Percentiles rank a stretch among this genome's conserved stretches.
Conservation (phyloP, 2,329 filamentous ascomycete genomes). For the Capronia epimyces region DNA sequence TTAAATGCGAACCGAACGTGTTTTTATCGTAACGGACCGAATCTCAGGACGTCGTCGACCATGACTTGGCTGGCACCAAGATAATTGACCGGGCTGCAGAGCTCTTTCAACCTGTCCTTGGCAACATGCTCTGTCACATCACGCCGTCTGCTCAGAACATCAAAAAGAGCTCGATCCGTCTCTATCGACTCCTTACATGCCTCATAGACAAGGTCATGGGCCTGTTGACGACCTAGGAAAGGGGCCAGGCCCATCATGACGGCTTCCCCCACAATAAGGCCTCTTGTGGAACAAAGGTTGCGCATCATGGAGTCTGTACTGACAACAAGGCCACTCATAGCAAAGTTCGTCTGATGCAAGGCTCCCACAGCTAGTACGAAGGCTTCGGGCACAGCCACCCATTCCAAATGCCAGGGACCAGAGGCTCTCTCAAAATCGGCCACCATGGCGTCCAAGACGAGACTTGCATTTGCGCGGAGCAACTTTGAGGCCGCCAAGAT, state of each 20-base stretch:
- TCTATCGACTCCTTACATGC: slow-evolving; percentile 50
- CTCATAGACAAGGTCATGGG: slow-evolving; percentile 54
- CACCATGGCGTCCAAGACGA: slow-evolving; percentile 54
- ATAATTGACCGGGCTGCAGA: slow-evolving; percentile 53
- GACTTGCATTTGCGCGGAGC: slow-evolving; percentile 47
- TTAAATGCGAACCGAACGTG: no score
- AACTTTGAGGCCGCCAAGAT: slow-evolving; percentile 53
- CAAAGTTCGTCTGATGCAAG: slow-evolving; percentile 51
- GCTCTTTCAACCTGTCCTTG: slow-evolving; percentile 45
- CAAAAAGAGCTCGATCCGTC: slow-evolving; percentile 39
- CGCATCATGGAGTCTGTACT: slow-evolving; percentile 46
- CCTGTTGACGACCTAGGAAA: slow-evolving; percentile 48
- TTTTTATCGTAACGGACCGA: no score
- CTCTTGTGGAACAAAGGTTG: slow-evolving; percentile 49
- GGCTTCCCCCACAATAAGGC: slow-evolving; percentile 54
- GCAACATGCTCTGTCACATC: slow-evolving; percentile 41
- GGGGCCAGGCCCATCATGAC: slow-evolving; percentile 58
- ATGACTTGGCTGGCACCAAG: slow-evolving; percentile 29
- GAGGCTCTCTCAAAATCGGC: slow-evolving; percentile 54
- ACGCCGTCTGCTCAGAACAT: slow-evolving; percentile 40
- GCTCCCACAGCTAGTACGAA: slow-evolving; percentile 52
- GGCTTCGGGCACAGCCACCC: slow-evolving; percentile 51
- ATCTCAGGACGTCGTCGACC: slow-evolving; percentile 21
- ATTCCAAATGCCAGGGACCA: slow-evolving; percentile 57
- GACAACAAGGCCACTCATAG: slow-evolving; percentile 48